A percentile compares a stretch with the other conserved stretches of the same genome.
These are phyloP conservation scores for Ascochyta pisi DNA, from an alignment of 2,329 filamentous ascomycete genomes.

Conservation along the genomic window DNA sequence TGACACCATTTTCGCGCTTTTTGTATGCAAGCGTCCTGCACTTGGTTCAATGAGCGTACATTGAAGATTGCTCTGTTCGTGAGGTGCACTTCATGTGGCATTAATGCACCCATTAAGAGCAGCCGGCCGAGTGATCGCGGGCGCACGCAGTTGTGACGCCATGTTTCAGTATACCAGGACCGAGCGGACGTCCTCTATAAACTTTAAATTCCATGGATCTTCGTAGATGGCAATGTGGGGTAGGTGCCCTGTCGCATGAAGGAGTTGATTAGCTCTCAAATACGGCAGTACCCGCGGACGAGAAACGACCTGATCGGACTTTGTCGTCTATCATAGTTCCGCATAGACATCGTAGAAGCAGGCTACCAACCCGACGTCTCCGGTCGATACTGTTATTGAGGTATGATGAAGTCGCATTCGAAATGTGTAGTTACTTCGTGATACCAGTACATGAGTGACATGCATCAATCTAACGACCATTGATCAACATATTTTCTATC, in stretches of 20 bases:
- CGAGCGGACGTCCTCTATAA: neutral
- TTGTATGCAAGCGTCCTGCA: neutral
- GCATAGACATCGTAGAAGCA: neutral
- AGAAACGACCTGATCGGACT: neutral
- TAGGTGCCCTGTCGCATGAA: neutral
- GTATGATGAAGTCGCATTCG: neutral
- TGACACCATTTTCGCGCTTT: constrained; percentile 1
- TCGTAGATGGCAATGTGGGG: neutral
- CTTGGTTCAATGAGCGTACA: neutral
- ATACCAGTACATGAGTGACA: neutral
- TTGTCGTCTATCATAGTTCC: neutral
- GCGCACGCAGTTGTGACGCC: constrained; percentile 5
- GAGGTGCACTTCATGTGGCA: neutral
- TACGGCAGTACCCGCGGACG: constrained; percentile 3
- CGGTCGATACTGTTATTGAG: neutral
- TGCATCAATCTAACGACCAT: neutral
- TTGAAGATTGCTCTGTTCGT: no score
- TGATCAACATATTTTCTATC: neutral
- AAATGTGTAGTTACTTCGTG: neutral
- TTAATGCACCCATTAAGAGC: neutral
- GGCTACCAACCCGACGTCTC: no score
- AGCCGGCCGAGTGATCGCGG: neutral
- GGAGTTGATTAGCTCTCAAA: neutral
- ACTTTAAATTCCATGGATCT: constrained; percentile 1
- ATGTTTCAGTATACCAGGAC: constrained; percentile 1